Base-by-base conservation (phyloP, 31 red algal genomes). In the Bonnemaisonia californica region DNA sequence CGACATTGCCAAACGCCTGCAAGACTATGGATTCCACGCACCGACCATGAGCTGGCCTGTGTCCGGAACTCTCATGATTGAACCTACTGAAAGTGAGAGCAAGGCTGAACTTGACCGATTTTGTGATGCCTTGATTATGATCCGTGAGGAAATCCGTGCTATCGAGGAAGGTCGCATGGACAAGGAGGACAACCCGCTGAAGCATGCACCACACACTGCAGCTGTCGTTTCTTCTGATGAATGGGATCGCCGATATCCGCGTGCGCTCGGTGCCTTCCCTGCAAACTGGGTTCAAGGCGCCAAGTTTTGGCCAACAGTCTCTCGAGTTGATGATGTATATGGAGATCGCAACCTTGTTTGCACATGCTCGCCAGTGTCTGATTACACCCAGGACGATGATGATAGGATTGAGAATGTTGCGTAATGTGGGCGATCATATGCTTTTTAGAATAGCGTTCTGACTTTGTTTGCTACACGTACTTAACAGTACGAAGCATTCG, bases 1-100 rank as follows among this genome's bases (percentile, higher is more conserved):
- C 8, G 98, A 99, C 77, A 84, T 99, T 19, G 94, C 98, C 1
- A 99, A 99, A 77, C 80, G 98, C 22, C 76, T 99, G 1, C 91
- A 95, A 42, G 98, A 99, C 66, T 99, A 99, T 36, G 98, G 98
- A 0, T 99, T 97, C 84, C 98, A 99, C 55, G 86, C 98, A 12
- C 98, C 98, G 32, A 99, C 98, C 62, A 96, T 99, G 94, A 95
- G 91, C 54, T 99, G 91, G 89, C 98, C 98, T 19, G 98, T 99
- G 36, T 67, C 98, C 34, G 98, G 98, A 54, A 99, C 98, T 51
- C 84, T 99, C 5, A 99, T 99, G 98, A 60, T 99, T 55, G 98
- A 99, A 71, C 98, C 98, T 34, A 99, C 98, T 0, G 98, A 99
- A 67, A 84, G 74, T 54, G 98, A 99, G 76, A 89, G 82, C 70